phyloP scores from a whole-genome alignment of 768 basidiomycete genomes.

The Agaricus subrufescens region DNA sequence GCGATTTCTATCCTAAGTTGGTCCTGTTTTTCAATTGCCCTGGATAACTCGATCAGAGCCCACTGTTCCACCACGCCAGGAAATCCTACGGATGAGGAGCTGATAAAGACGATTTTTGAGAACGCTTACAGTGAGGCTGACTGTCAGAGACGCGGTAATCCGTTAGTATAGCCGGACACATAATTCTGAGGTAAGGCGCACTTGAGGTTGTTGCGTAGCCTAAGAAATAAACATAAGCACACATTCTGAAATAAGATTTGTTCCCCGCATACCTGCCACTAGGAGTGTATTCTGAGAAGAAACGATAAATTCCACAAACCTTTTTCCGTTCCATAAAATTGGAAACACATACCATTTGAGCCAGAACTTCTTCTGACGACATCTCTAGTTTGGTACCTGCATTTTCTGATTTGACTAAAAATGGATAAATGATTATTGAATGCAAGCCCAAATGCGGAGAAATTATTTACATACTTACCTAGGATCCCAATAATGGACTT shows the following conservation, averaged over 20 bases:
- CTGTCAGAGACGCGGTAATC: conserved; percentile 12
- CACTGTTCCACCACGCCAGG: conserved; percentile 30
- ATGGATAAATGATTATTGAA: background rate
- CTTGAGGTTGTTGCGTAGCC: conserved; percentile 55
- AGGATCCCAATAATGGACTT: conserved; percentile 37
- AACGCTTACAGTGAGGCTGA: conserved; percentile 31
- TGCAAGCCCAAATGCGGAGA: background rate
- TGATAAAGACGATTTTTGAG: background rate
- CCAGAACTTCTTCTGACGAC: conserved; percentile 31
- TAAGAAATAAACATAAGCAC: conserved; percentile 11
- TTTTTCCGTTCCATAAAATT: background rate
- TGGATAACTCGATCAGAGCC: conserved; percentile 53
- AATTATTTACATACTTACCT: conserved; percentile 20
- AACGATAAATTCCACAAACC: background rate
- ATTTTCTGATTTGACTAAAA: conserved; percentile 31
- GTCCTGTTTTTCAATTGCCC: conserved; percentile 37
- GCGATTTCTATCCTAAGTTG: conserved; percentile 47
- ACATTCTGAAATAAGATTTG: background rate
- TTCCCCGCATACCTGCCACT: conserved; percentile 26
- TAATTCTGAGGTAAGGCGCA: conserved; percentile 16
- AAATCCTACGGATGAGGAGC: background rate
- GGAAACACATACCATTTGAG: conserved; percentile 22
- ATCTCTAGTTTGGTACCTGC: conserved; percentile 25
- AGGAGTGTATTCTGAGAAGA: conserved; percentile 28
- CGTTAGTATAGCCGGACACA: background rate